Percentiles rank a stretch among this genome's conserved stretches.
Evolutionary conservation across 1,139 yeast species (phyloP).

Genomic region (Taphrina communis): DNA sequence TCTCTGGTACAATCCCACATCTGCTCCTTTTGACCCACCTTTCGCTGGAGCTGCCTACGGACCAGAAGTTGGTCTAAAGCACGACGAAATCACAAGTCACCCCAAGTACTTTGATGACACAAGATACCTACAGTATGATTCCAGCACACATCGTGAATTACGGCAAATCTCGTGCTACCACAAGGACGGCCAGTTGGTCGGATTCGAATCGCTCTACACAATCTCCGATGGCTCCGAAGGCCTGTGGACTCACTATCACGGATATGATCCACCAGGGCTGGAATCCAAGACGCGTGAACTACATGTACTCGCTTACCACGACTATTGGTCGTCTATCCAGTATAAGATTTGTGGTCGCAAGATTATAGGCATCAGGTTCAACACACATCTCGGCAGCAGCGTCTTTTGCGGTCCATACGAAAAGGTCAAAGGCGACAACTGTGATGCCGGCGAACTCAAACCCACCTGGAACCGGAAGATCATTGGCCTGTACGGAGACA

Average conservation of each 20-base stretch:
- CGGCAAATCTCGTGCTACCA: constrained; percentile 6
- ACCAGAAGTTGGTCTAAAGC: background rate
- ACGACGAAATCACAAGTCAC: constrained; percentile 8
- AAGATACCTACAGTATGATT: background rate
- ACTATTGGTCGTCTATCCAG: background rate
- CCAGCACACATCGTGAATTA: background rate
- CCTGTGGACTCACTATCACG: constrained; percentile 2
- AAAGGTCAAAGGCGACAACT: background rate
- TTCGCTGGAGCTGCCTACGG: background rate
- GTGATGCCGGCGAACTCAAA: background rate
- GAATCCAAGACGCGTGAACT: background rate
- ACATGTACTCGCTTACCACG: background rate
- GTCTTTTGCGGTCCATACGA: background rate
- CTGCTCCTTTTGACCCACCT: background rate
- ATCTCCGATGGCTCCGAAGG: background rate
- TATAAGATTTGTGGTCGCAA: constrained; percentile 9
- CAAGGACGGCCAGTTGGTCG: background rate
- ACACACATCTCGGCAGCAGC: background rate
- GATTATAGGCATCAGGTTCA: background rate
- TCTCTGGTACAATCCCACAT: no score
- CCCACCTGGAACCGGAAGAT: background rate
- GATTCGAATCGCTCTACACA: background rate
- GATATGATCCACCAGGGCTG: background rate
- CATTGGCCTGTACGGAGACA: background rate
- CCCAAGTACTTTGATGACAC: constrained; percentile 14